These are phyloP conservation scores for Penicillium macrosclerotiorum DNA, from an alignment of 495 filamentous ascomycete genomes.

Conservation along the genomic window DNA sequence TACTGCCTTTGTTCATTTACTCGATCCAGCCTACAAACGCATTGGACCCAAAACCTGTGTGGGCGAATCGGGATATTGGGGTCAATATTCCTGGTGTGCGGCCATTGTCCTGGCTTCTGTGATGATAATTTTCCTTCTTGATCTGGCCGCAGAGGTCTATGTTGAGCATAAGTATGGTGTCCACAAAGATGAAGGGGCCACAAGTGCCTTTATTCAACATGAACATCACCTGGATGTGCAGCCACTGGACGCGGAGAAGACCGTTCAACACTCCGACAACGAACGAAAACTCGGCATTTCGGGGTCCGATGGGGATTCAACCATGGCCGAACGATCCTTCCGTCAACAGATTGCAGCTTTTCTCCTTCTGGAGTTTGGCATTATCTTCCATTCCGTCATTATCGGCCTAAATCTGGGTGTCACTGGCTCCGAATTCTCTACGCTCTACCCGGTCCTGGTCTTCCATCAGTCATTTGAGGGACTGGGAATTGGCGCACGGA, in stretches of 20 bases:
- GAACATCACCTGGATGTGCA: constrained; percentile 7
- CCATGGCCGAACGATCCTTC: no score
- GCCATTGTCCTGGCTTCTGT: constrained; percentile 33
- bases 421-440: constrained; percentile 65
- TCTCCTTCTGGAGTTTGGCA: constrained; percentile 75
- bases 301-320: no score
- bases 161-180: constrained; percentile 49
- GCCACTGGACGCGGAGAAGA: no score
- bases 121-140: constrained; percentile 35
- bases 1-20: constrained; percentile 78
- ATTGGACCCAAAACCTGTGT: constrained; percentile 56
- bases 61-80: constrained; percentile 49
- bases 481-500: no score
- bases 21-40: constrained; percentile 72
- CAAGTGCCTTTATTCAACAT: constrained; percentile 14
- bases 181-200: constrained; percentile 25
- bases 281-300: no score
- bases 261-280: no score
- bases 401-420: constrained; percentile 81
- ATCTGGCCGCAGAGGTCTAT: constrained; percentile 46
- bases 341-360: no score
- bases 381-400: constrained; percentile 76
- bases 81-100: constrained; percentile 37
- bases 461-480: no score
- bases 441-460: constrained; percentile 69